These are phyloP conservation scores for Hypoxylon sp. DNA, from an alignment of 2,329 filamentous ascomycete species.

Conservation along the genomic window DNA sequence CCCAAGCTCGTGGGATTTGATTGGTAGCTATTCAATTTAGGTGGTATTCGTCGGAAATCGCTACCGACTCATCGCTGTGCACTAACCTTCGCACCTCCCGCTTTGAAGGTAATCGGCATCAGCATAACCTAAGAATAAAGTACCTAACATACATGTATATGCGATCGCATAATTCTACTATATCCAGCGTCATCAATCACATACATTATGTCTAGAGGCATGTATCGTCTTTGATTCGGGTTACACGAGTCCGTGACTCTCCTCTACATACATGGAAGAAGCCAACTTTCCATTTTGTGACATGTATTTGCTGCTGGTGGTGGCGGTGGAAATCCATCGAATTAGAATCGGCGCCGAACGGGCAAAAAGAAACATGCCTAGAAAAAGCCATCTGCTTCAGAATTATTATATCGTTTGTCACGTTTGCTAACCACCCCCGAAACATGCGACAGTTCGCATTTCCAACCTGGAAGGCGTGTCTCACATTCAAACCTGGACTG, in stretches of 20 bases:
- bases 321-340: slow-evolving; percentile 9
- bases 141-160: neutral
- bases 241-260: slow-evolving; percentile 1
- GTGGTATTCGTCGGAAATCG: slow-evolving; percentile 33
- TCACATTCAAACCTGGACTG: slow-evolving; percentile 25
- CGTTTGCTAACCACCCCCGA: slow-evolving; percentile 24
- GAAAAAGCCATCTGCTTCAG: slow-evolving; percentile 33
- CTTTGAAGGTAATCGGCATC: slow-evolving; percentile 12
- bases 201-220: neutral
- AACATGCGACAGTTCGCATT: slow-evolving; percentile 32
- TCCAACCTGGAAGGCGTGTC: slow-evolving; percentile 21
- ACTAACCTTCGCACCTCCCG: neutral
- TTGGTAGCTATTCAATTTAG: slow-evolving; percentile 20
- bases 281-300: neutral
- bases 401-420: slow-evolving; percentile 32
- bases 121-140: slow-evolving; percentile 1
- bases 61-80: slow-evolving; percentile 19
- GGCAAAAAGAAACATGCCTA: slow-evolving; percentile 22
- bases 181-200: neutral
- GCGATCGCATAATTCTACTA: slow-evolving; percentile 5
- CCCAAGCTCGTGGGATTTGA: slow-evolving; percentile 13
- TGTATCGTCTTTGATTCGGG: neutral
- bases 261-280: neutral
- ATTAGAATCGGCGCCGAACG: slow-evolving; percentile 17
- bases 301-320: neutral